Evolutionary conservation across 2,329 filamentous ascomycete genomes (phyloP), one percentile per base, ranked within the genome.

Genomic region (Neofusicoccum ribis): DNA sequence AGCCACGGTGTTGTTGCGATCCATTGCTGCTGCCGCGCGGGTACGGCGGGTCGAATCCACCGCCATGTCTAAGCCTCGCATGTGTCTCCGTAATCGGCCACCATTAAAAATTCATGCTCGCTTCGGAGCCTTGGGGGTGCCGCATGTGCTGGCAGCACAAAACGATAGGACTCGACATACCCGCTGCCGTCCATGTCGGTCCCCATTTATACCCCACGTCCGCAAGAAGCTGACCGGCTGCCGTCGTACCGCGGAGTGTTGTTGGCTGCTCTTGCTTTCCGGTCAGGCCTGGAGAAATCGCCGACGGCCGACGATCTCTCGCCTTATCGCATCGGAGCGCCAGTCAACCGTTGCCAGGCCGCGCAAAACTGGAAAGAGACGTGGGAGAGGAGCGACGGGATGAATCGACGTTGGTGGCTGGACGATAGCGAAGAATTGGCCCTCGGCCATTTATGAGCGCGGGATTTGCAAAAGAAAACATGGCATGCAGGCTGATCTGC

Each of bases 51-150:
- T 20, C n/a, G n/a, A n/a, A 47, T 60, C 5, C 5, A 34, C 27
- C 51, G 1, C 41, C 41, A 17, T 17, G 17, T 58, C 23, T 39
- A 23, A 46, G 34, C 14, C 54, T 7, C 27, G 5, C 27, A 31
- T 5, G 27, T 15, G 27, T 15, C 37, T 60, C 56, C 56, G 56
- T 47, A 47, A 60, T 47, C 56, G 56, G 56, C 56, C 36, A 47
- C 56, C 41, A 14, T 6, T 36, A 23, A 47, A 60, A 47, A 36
- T 44, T 34, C 39, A 20, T 46, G 54, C 54, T 15, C 39, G 54
- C 12, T 41, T 44, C 54, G 23, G 54, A 36, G 39, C 27, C n/a
- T n/a, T 17, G 23, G 43, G 43, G 31, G 56, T 37, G 56, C 56
- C 43, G 31, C 37, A 6, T 23, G 23, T 23, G 23, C 23, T 23